Conservation (phyloP, 2,329 filamentous ascomycete genomes). For the Botrytis elliptica region DNA sequence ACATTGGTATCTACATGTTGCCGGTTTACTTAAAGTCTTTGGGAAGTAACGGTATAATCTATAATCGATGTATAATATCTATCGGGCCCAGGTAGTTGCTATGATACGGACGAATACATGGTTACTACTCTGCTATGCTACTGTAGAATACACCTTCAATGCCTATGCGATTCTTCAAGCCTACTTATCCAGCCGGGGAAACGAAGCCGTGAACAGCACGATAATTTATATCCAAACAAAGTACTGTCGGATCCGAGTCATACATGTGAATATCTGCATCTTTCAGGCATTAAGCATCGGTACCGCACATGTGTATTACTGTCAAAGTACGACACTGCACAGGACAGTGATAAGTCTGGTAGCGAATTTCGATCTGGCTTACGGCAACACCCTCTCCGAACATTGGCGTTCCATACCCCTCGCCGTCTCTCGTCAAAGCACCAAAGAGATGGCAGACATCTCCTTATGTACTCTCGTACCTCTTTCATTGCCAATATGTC, state of each 20-base stretch:
- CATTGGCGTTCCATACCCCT: slow-evolving; percentile 9
- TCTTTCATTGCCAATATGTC: slow-evolving; percentile 8
- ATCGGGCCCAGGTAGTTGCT: not conserved
- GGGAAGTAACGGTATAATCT: slow-evolving; percentile 13
- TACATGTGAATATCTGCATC: slow-evolving; percentile 1
- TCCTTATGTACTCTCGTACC: not conserved
- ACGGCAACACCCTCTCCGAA: slow-evolving; percentile 7
- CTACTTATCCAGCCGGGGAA: not conserved
- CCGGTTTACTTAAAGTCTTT: not conserved
- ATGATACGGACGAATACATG: not conserved
- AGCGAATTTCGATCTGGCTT: slow-evolving; percentile 14
- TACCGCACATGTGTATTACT: slow-evolving; percentile 2
- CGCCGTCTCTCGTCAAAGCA: slow-evolving; percentile 7
- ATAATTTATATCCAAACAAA: slow-evolving; percentile 15
- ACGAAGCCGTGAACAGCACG: slow-evolving; percentile 1
- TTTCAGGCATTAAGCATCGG: not conserved
- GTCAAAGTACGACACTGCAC: not conserved
- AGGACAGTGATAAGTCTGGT: not conserved
- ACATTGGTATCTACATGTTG: not conserved
- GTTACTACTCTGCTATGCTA: slow-evolving; percentile 1
- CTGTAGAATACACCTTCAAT: not conserved
- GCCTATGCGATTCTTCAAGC: not conserved
- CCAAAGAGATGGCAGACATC: not conserved
- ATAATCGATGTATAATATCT: not conserved
- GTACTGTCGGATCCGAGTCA: slow-evolving; percentile 6